A percentile compares a stretch with the other conserved stretches of the same genome.
These are phyloP conservation scores for Moniliella sp. DNA, from an alignment of 1,284 basidiomycete species.

Conservation along the genomic window DNA sequence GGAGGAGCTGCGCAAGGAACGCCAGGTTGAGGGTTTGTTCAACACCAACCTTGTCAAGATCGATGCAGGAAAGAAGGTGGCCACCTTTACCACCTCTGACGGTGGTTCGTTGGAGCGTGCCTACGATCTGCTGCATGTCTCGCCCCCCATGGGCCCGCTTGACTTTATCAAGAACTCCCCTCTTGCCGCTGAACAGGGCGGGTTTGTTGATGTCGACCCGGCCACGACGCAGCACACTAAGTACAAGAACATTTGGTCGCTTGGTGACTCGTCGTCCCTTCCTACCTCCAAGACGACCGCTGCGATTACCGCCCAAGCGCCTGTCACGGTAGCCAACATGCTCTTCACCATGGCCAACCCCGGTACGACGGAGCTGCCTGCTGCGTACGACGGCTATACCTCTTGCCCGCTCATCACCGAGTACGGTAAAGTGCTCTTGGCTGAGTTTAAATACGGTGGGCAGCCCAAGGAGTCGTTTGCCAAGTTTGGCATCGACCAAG, in stretches of 20 bases:
- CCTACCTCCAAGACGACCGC: no score
- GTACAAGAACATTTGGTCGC: constrained; percentile 57
- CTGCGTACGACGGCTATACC: no score
- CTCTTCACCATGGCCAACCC: constrained; percentile 6
- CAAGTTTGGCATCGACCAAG: constrained; percentile 19
- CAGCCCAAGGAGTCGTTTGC: constrained; percentile 67
- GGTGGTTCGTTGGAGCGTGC: constrained; percentile 42
- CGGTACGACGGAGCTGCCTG: no score
- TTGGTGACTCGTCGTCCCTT: constrained; percentile 73
- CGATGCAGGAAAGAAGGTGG: constrained; percentile 48
- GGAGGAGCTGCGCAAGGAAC: constrained; percentile 52
- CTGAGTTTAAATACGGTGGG: constrained; percentile 56
- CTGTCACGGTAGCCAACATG: constrained; percentile 76
- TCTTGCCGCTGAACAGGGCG: constrained; percentile 40
- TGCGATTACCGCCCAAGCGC: constrained; percentile 68
- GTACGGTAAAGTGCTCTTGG: no score
- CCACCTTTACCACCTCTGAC: constrained; percentile 45
- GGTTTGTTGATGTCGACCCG: constrained; percentile 53
- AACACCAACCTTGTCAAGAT: constrained; percentile 62
- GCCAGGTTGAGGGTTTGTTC: constrained; percentile 60
- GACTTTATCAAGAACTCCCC: constrained; percentile 50
- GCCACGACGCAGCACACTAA: constrained; percentile 63
- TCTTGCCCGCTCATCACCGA: no score
- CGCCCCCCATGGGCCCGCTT: constrained; percentile 72
- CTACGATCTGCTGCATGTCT: constrained; percentile 67